phyloP scores from a whole-genome alignment of 495 filamentous ascomycete species.

The Clohesyomyces aquaticus region DNA sequence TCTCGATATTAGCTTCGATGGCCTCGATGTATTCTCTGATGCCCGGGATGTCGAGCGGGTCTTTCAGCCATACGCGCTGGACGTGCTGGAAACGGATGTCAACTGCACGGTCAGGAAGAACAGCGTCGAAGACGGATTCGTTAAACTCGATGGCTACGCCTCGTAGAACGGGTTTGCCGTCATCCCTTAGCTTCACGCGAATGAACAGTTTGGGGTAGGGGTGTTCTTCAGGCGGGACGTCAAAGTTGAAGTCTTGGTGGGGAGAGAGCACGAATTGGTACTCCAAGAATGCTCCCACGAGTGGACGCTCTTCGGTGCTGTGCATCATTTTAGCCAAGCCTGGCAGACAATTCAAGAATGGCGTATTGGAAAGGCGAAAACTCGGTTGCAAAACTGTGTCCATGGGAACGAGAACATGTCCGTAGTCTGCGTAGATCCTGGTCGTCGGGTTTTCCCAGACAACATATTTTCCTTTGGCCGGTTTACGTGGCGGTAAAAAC shows the following conservation, averaged over 20 bases:
- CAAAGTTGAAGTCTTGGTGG: background rate
- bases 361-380: background rate
- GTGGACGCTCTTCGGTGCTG: too few relatives aligned
- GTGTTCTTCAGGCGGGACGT: slow-evolving; percentile 5
- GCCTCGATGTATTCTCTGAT: slow-evolving; percentile 4
- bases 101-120: slow-evolving; percentile 18
- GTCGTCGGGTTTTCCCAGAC: background rate
- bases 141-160: slow-evolving; percentile 4
- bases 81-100: slow-evolving; percentile 21
- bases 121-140: slow-evolving; percentile 14
- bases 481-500: background rate
- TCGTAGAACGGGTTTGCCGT: background rate
- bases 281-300: slow-evolving; percentile 10
- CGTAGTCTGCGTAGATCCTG: background rate
- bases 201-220: slow-evolving; percentile 8
- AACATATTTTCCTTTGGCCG: background rate
- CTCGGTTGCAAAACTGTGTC: background rate
- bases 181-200: background rate
- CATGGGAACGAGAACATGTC: background rate
- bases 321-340: background rate
- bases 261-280: slow-evolving; percentile 19
- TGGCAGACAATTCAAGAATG: background rate
- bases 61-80: background rate
- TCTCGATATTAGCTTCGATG: slow-evolving; percentile 16
- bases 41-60: background rate